Evolutionary conservation across 2,329 filamentous ascomycete species (phyloP).

Genomic region (Aspergillus sojae): DNA sequence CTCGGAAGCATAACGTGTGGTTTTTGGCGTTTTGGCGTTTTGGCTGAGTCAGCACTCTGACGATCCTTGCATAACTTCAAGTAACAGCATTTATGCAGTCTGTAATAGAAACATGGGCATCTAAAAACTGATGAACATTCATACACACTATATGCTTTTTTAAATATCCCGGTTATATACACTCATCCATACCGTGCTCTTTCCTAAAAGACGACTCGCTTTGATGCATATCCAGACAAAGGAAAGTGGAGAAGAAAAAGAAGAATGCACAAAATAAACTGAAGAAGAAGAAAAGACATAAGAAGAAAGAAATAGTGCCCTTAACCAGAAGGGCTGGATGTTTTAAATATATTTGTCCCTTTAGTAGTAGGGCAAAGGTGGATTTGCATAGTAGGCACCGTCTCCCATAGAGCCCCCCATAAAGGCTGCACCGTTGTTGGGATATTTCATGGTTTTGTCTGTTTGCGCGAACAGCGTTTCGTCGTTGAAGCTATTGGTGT

Average conservation of each 20-base stretch:
- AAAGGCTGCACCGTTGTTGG: slow-evolving; percentile 20
- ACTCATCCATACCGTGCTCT: background rate
- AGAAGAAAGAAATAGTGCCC: background rate
- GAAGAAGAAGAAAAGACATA: background rate
- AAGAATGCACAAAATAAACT: background rate
- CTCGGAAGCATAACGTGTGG: slow-evolving; percentile 2
- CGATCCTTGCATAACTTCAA: background rate
- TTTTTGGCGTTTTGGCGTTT: background rate
- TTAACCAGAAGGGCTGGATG: background rate
- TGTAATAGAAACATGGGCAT: background rate
- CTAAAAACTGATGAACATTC: background rate
- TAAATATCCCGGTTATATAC: background rate
- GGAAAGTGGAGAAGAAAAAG: background rate
- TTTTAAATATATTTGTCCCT: background rate
- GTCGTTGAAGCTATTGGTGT: slow-evolving; percentile 28
- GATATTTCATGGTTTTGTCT: slow-evolving; percentile 31
- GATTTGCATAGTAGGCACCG: slow-evolving; percentile 29
- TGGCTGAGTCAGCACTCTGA: slow-evolving; percentile 8
- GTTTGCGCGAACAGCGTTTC: slow-evolving; percentile 29
- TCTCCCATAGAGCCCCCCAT: slow-evolving; percentile 28
- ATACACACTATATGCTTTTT: background rate
- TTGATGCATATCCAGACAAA: background rate
- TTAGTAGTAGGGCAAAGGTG: slow-evolving; percentile 28
- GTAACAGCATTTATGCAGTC: background rate
- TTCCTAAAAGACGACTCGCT: background rate